phyloP scores from a whole-genome alignment of 2,329 filamentous ascomycete genomes.

The Didymellaceae sp. region DNA sequence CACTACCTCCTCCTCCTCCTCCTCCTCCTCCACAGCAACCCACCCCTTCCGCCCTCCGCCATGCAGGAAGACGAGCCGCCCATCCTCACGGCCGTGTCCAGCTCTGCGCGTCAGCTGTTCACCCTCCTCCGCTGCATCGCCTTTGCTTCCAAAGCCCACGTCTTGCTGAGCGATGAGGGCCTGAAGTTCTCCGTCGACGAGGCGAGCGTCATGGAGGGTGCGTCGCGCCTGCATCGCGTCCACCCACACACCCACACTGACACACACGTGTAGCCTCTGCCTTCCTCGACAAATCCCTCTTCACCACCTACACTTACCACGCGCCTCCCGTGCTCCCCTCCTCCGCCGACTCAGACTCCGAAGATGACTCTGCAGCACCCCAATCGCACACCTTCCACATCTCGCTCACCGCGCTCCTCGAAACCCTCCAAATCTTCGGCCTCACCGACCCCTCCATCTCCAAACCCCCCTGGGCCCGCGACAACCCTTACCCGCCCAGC shows the following conservation, averaged over 20 bases:
- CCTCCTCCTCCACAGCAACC: conserved; percentile 14
- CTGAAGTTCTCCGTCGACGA: conserved; percentile 89
- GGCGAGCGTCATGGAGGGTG: conserved; percentile 89
- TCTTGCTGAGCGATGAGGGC: conserved; percentile 84
- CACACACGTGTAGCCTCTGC: conserved; percentile 63
- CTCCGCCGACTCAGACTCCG: conserved; percentile 41
- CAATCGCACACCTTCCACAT: conserved; percentile 75
- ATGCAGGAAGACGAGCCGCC: conserved; percentile 56
- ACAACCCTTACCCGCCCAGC: conserved; percentile 58
- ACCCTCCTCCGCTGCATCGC: conserved; percentile 68
- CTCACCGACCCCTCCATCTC: conserved; percentile 58
- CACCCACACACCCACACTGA: conserved; percentile 16
- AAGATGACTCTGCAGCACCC: conserved; percentile 52
- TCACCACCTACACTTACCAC: conserved; percentile 81
- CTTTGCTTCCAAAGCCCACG: conserved; percentile 65
- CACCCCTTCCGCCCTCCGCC: conserved; percentile 24
- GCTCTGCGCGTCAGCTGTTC: conserved; percentile 77
- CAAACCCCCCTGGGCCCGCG: conserved; percentile 49
- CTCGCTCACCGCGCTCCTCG: conserved; percentile 83
- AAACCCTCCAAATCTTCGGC: conserved; percentile 94
- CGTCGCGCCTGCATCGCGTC: not conserved
- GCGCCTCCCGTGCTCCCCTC: conserved; percentile 51
- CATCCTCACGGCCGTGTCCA: conserved; percentile 77
- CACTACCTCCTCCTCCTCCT: conserved; percentile 12
- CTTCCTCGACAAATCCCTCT: conserved; percentile 87